These are phyloP conservation scores for Eucalyptus dawsonii DNA, from an alignment of 345 rosid species.

Conservation along the genomic window DNA sequence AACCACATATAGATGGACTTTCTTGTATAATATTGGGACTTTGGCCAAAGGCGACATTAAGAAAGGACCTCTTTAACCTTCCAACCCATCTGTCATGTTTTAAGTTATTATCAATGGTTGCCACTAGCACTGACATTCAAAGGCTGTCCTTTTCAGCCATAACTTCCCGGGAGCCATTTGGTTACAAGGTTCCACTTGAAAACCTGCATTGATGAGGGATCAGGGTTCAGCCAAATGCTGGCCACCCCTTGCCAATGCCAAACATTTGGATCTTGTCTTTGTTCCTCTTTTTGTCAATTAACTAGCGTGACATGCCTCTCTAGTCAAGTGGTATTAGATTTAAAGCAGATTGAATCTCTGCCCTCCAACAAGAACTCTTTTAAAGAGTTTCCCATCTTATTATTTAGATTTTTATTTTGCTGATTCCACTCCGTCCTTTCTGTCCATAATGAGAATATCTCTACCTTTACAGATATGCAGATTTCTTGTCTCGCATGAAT, in stretches of 20 bases:
- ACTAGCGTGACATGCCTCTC: neutral
- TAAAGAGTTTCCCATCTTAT: neutral
- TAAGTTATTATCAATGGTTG: neutral
- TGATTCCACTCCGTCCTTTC: neutral
- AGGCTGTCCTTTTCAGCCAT: neutral
- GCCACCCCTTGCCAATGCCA: neutral
- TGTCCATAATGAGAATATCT: neutral
- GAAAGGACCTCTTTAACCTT: neutral
- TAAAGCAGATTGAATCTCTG: neutral
- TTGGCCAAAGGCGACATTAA: neutral
- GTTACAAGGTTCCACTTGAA: neutral
- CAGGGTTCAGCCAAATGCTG: neutral
- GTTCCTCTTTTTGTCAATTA: neutral
- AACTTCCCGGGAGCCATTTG: neutral
- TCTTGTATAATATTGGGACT: neutral
- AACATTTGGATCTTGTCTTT: neutral
- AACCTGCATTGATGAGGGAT: neutral
- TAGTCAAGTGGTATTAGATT: neutral
- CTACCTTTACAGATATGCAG: conserved; percentile 61
- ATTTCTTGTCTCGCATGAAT: conserved; percentile 84
- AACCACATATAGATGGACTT: neutral
- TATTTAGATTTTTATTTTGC: neutral
- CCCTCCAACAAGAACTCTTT: neutral
- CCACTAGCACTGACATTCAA: neutral
- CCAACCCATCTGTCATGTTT: neutral